phyloP scores from a whole-genome alignment of 306 rosid species.

The Fragaria nilgerrensis region DNA sequence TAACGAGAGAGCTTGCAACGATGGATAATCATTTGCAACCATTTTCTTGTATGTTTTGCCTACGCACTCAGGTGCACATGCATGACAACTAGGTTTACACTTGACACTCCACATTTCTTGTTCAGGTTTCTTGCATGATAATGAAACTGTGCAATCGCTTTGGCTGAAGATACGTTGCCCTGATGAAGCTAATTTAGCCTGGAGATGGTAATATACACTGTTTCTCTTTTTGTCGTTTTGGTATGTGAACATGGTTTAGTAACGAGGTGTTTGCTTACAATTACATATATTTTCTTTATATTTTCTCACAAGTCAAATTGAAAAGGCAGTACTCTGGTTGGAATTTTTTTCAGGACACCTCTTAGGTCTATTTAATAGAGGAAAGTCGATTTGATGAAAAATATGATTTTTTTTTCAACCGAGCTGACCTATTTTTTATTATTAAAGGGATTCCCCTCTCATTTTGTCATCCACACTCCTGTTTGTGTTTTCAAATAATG shows the following conservation, averaged over 20 bases:
- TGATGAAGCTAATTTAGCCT: conserved; percentile 74
- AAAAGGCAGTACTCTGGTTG: neutral
- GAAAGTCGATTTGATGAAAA: neutral
- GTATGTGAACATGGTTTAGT: neutral
- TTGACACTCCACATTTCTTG: neutral
- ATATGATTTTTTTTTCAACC: neutral
- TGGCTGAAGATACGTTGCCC: conserved; percentile 61
- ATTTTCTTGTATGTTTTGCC: neutral
- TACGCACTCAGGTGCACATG: too few relatives aligned
- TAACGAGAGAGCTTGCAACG: neutral
- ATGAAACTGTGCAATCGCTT: conserved; percentile 39
- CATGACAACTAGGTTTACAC: neutral
- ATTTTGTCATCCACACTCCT: neutral
- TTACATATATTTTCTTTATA: too few relatives aligned
- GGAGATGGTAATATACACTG: conserved; percentile 76
- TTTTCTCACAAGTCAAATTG: neutral
- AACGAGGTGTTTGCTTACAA: neutral
- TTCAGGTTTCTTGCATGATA: conserved; percentile 39
- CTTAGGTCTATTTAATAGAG: neutral
- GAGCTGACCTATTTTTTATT: neutral
- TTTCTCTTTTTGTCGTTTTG: neutral
- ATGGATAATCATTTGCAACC: neutral
- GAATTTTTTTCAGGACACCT: neutral
- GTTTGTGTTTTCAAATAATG: neutral
- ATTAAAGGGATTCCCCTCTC: neutral